phyloP scores from a whole-genome alignment of 257 asterid species.

The Verbascum thapsus region DNA sequence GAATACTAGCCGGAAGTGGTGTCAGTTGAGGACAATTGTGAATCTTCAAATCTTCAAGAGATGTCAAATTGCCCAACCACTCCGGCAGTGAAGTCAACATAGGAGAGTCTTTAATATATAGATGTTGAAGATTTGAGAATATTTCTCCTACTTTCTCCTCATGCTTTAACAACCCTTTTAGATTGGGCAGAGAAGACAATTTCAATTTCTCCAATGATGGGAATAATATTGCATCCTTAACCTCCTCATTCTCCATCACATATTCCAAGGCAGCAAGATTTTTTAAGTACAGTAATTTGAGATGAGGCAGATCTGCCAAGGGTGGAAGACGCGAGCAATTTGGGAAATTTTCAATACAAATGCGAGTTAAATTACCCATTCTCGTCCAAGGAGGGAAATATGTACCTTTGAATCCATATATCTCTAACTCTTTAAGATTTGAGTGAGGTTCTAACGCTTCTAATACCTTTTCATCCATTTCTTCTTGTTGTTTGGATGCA shows the following conservation, averaged over 20 bases:
- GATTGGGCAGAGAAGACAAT: neutral
- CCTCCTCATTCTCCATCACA: slow-evolving; percentile 20
- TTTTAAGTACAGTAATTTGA: slow-evolving; percentile 15
- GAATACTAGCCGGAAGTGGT: too few species aligned
- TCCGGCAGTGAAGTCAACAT: slow-evolving; percentile 3
- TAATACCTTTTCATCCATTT: slow-evolving; percentile 23
- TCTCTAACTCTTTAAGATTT: neutral
- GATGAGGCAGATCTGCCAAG: slow-evolving; percentile 25
- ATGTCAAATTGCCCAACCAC: too few species aligned
- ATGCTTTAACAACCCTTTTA: slow-evolving; percentile 25
- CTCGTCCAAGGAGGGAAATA: slow-evolving; percentile 28
- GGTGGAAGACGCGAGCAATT: slow-evolving; percentile 18
- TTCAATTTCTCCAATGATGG: neutral
- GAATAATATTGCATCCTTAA: slow-evolving; percentile 1
- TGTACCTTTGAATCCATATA: slow-evolving; percentile 11
- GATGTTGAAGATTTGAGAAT: slow-evolving; percentile 21
- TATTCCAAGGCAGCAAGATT: slow-evolving; percentile 22
- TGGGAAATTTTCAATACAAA: neutral
- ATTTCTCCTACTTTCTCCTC: neutral
- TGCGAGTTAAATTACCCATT: slow-evolving; percentile 3
- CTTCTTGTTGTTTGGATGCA: neutral
- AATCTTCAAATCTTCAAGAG: neutral
- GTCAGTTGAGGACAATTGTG: too few species aligned
- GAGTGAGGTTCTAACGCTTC: slow-evolving; percentile 33
- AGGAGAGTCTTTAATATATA: neutral